A percentile compares a stretch with the other conserved stretches of the same genome.
phyloP scores from a whole-genome alignment of 805 yeast species.

The Pichia heedii region DNA sequence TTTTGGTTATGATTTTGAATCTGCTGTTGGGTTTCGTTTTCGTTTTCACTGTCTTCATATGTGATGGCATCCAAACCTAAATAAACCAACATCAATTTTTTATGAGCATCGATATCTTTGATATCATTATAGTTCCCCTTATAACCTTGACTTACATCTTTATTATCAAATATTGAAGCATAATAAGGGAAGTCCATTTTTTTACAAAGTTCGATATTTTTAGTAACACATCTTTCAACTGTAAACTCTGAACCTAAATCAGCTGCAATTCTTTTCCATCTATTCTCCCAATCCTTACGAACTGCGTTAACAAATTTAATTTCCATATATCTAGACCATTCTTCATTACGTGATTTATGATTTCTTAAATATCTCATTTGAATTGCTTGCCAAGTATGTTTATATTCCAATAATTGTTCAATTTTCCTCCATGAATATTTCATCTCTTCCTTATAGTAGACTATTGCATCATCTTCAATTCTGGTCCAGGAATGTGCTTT shows the following conservation, averaged over 20 bases:
- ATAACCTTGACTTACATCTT: conserved; percentile 22
- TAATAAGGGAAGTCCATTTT: conserved; percentile 22
- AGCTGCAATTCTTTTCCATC: conserved; percentile 32
- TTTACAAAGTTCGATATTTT: conserved; percentile 26
- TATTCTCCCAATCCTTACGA: conserved; percentile 31
- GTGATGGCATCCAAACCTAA: conserved; percentile 30
- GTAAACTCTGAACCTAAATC: conserved; percentile 25
- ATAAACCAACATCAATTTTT: conserved; percentile 28
- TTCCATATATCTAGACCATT: conserved; percentile 30
- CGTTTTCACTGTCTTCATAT: conserved; percentile 24
- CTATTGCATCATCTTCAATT: conserved; percentile 29
- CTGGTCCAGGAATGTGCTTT: conserved; percentile 22
- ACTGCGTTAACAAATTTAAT: conserved; percentile 24
- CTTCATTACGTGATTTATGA: conserved; percentile 28
- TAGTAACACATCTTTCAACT: conserved; percentile 24
- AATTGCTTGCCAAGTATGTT: conserved; percentile 38
- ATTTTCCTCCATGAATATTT: conserved; percentile 32
- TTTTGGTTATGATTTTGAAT: background rate
- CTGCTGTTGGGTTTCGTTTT: conserved; percentile 4
- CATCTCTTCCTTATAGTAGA: conserved; percentile 30
- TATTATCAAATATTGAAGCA: conserved; percentile 20
- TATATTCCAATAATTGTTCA: conserved; percentile 22
- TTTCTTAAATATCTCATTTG: conserved; percentile 38
- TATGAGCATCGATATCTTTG: conserved; percentile 25
- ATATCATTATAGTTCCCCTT: conserved; percentile 21